These are phyloP conservation scores for Davidsoniella eucalypti DNA, from an alignment of 2,329 filamentous ascomycete genomes.

Conservation along the genomic window DNA sequence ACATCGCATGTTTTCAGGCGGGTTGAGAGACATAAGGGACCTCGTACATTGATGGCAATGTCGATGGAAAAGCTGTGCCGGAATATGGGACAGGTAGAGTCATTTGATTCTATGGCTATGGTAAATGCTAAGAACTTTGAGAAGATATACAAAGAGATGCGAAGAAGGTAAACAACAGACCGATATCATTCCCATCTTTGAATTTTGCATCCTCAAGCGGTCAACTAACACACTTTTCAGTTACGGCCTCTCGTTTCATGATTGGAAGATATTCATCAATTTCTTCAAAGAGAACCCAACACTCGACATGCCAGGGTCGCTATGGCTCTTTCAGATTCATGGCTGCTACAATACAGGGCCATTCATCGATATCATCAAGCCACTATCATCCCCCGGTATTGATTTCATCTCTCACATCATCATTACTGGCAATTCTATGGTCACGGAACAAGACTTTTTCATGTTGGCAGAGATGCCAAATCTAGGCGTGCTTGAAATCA, in stretches of 20 bases:
- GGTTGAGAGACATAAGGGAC: neutral
- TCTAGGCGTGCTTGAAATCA: constrained; percentile 31
- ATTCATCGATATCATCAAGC: neutral
- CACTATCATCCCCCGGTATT: constrained; percentile 16
- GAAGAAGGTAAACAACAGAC: neutral
- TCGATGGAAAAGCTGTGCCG: constrained; percentile 1
- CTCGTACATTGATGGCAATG: constrained; percentile 1
- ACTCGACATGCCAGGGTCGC: neutral
- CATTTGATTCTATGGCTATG: neutral
- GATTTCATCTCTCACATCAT: constrained; percentile 27
- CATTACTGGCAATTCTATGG: constrained; percentile 22
- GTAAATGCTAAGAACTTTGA: neutral
- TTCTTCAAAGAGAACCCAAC: neutral
- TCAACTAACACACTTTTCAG: neutral
- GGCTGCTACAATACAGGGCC: constrained; percentile 3
- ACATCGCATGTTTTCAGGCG: no score
- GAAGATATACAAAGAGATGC: neutral
- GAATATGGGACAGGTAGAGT: neutral
- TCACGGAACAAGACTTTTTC: constrained; percentile 25
- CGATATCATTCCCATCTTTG: no score
- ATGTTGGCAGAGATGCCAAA: constrained; percentile 27
- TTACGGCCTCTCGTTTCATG: constrained; percentile 3
- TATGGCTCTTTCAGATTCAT: constrained; percentile 7
- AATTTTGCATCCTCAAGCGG: neutral
- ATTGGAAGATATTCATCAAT: constrained; percentile 2